Evolutionary conservation across 345 rosid species (phyloP), one percentile per base, ranked within the genome.

Genomic region (Excoecaria cochinchinensis): DNA sequence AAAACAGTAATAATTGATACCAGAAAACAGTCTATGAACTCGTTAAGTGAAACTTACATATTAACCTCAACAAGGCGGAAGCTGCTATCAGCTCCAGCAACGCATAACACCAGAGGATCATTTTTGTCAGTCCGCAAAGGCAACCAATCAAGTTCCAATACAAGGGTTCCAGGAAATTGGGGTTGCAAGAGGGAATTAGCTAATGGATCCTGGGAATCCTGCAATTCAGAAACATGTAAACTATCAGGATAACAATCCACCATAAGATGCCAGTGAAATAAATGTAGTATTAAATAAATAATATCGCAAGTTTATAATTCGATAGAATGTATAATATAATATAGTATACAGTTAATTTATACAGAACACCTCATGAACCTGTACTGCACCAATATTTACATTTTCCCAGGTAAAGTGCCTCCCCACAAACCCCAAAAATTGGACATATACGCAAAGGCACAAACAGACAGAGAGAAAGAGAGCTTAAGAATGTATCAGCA

Each of bases 71-170:
- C 81, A 67, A 95, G 91, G 74, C 99, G 96, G 80, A 92, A 91
- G 84, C 94, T 92, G 80, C 99, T 84, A 85, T 95, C 99, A 82
- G 98, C 98, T 82, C 97, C 99, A 83, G 97, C 99, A 12, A 95
- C 80, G 84, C 98, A 95, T 65, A 95, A 82, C 74, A 92, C 90
- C 76, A 95, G 87, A 5, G 98, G 99, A 56, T 95, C 98, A 80
- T 78, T 85, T 84, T 82, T 95, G 76, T 90, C 88, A 65, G 85
- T 85, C 80, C 99, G 85, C 82, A 89, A 69, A 69, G 95, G 91
- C 87, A 95, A 81, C 98, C 99, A 95, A 84, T 95, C 98, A 52
- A 95, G 92, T 86, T 95, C 99, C 88, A 92, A 83, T 65, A 92
- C 97, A 75, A 95, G 94, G 75, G 98, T 92, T 72, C 99, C 99